Percentiles rank a stretch among this genome's conserved stretches.
Evolutionary conservation across 2,329 filamentous ascomycete species (phyloP).

Genomic region (Neofusicoccum parvum): DNA sequence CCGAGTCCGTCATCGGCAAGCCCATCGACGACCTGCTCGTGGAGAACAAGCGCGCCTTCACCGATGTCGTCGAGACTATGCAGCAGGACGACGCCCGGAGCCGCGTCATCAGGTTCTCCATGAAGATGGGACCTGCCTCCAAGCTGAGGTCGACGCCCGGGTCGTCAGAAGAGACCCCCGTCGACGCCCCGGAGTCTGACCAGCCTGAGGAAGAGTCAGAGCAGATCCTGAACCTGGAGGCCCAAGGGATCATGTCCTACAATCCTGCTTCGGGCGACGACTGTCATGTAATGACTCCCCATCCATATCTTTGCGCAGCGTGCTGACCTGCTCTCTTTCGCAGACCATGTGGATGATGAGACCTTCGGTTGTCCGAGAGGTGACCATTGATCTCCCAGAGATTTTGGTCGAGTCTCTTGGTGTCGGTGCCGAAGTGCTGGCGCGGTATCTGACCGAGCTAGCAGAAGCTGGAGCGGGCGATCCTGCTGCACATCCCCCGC

Average conservation of each 20-base stretch:
- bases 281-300: constrained; percentile 69
- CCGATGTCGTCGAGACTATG: constrained; percentile 83
- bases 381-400: constrained; percentile 90
- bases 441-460: constrained; percentile 86
- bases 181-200: constrained; percentile 26
- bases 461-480: constrained; percentile 80
- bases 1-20: constrained; percentile 72
- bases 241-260: constrained; percentile 98
- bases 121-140: constrained; percentile 39
- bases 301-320: background rate
- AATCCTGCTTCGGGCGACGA: constrained; percentile 83
- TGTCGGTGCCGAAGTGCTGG: constrained; percentile 90
- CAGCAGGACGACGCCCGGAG: constrained; percentile 87
- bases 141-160: constrained; percentile 36
- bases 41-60: constrained; percentile 78
- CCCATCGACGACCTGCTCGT: constrained; percentile 80
- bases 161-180: constrained; percentile 34
- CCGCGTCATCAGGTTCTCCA: constrained; percentile 61
- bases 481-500: constrained; percentile 75
- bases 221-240: constrained; percentile 76
- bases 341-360: constrained; percentile 99
- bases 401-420: constrained; percentile 91
- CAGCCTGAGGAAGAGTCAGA: constrained; percentile 40
- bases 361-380: constrained; percentile 85
- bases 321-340: constrained; percentile 29